Base-by-base conservation (phyloP, 306 rosid genomes). In the Quercus alba region DNA sequence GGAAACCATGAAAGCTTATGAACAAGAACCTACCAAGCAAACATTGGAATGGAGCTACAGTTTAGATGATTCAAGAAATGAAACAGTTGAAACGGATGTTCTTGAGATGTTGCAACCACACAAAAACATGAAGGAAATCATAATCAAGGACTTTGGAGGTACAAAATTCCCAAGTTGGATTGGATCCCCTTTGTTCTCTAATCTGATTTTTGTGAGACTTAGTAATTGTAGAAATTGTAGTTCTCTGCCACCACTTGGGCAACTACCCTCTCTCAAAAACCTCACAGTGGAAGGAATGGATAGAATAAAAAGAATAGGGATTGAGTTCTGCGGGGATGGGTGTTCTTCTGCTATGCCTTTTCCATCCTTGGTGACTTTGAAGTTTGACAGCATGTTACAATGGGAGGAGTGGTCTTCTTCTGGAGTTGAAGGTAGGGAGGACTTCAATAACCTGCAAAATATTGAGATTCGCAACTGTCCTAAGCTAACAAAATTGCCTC, bases 81-180 rank as follows among this genome's bases (percentile, higher is more conserved):
- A 75, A 54, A 55, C 52, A 63, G 75, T 76, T n/a, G 86, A 75
- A 75, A 75, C 52, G 46, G 23, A 70, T 52, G 86, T 84, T 17
- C 73, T 84, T 13, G 84, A 84, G 81, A 75, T 84, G 86, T 77
- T 84, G 33, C 84, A 79, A 56, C 86, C 86, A 14, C 86, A 79
- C 41, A 55, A 75, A 5, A 79, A 70, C 30, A 71, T 75, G 12
- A 79, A 75, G 58, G 4, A 56, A 6, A 41, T 84, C 71, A 79
- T 62, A 21, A 80, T 84, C 3, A 38, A 64, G 49, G 86, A 79
- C 31, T 83, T 70, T 19, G 86, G 81, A 62, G 86, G 86, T 68
- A 73, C 75, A 44, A 61, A 0, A 17, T 79, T 83, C 58, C 84
- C 86, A 56, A 71, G 75, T 35, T 83, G 86, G 86, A 75, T 83